phyloP scores from a whole-genome alignment of 1,139 yeast genomes.

The Debaryomyces udenii region DNA sequence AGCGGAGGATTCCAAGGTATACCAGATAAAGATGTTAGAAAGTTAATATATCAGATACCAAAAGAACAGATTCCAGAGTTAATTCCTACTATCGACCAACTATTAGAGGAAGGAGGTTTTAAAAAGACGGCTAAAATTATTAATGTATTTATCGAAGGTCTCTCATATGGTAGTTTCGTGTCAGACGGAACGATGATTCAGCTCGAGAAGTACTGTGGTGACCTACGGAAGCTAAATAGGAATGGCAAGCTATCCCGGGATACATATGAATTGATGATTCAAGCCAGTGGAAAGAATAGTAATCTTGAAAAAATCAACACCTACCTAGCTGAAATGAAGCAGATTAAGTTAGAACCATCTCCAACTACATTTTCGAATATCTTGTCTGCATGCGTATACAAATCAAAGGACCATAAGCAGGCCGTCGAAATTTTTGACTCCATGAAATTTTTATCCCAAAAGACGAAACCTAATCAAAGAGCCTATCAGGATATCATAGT shows the following conservation, averaged over 20 bases:
- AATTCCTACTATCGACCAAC: constrained; percentile 34
- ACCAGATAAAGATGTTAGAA: constrained; percentile 36
- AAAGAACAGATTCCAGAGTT: constrained; percentile 32
- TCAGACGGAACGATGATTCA: constrained; percentile 23
- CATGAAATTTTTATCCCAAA: constrained; percentile 74
- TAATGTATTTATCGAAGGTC: constrained; percentile 48
- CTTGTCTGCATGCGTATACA: constrained; percentile 64
- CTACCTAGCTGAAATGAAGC: constrained; percentile 52
- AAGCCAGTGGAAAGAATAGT: constrained; percentile 43
- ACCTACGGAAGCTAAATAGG: constrained; percentile 20
- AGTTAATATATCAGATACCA: constrained; percentile 51
- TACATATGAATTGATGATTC: constrained; percentile 39
- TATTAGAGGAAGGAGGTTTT: constrained; percentile 40
- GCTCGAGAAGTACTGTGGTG: constrained; percentile 29
- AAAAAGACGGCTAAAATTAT: constrained; percentile 38
- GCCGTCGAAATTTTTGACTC: constrained; percentile 80
- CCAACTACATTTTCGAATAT: constrained; percentile 63
- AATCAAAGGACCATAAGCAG: constrained; percentile 53
- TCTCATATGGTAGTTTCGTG: constrained; percentile 31
- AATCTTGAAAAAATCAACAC: constrained; percentile 36
- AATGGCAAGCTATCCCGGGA: constrained; percentile 24
- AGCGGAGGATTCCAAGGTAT: constrained; percentile 47
- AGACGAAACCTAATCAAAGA: constrained; percentile 64
- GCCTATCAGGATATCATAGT: constrained; percentile 75
- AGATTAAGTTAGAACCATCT: constrained; percentile 53